Base-by-base conservation (phyloP, 352 stramenopile species). In the Phytophthora quininea region DNA sequence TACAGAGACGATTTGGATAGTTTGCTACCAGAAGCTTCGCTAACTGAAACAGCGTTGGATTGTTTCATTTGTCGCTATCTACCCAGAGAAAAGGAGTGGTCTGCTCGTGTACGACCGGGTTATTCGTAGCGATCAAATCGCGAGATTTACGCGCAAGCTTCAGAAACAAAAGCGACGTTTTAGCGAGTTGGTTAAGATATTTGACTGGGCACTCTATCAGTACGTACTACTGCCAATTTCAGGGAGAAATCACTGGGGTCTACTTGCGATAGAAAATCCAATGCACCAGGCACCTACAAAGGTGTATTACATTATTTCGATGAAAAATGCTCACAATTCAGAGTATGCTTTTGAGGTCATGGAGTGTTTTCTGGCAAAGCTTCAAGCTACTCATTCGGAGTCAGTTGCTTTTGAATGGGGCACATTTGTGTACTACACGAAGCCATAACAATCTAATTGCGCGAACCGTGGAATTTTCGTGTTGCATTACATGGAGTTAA, bases 201-300 rank as follows among this genome's bases (percentile, higher is more conserved):
- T 49, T 5, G 37, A 58, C 14, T 49, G 35, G 35, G 12, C 38
- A 11, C 19, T 27, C 8, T 38, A 58, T 9, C 37, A 37, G 14
- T 48, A 49, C 27, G 27, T 58, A 24, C 6, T 58, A 3, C 40
- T 58, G 3, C 52, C n/a, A 14, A 19, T 58, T 6, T 38, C 35
- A 1, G 33, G 35, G 10, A 32, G 51, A 9, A 57, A 57, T 57
- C 51, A 57, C 12, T 48, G 51, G 51, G 48, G 52, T 37, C 27
- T 48, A 24, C 12, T 58, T 10, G 29, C 29, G 3, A 35, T 58
- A 3, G 35, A 58, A 37, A 58, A 58, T 14, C 15, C 37, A 4
- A 27, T n/a, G 52, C 8, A 49, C 24, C 7, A 1, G 7, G 35
- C 1, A 48, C 52, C 19, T 24, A 24, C 19, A 24, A 24, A 24